phyloP scores from a whole-genome alignment of 305 asterid species.

The Solanum hybrid region DNA sequence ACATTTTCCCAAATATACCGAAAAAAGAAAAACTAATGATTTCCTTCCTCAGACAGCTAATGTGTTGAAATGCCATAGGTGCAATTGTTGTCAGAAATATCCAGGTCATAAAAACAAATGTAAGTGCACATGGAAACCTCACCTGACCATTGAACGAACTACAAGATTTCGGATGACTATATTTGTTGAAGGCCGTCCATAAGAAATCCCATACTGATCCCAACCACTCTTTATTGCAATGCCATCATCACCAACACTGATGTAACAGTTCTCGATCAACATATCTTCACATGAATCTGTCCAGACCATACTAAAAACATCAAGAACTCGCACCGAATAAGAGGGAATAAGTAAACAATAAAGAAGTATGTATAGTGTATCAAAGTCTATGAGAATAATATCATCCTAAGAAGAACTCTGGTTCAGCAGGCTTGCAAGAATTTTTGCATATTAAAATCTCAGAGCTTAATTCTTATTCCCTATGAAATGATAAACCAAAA shows the following conservation, averaged over 20 bases:
- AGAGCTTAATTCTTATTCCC: background rate
- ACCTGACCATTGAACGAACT: constrained; percentile 72
- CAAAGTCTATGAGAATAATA: background rate
- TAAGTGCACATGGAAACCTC: background rate
- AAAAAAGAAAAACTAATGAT: background rate
- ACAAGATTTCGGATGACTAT: constrained; percentile 58
- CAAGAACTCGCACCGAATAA: background rate
- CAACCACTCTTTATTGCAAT: constrained; percentile 74
- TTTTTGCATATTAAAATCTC: background rate
- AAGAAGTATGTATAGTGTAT: background rate
- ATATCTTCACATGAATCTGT: constrained; percentile 74
- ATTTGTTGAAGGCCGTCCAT: constrained; percentile 51
- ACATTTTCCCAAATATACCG: background rate
- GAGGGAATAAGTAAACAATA: background rate
- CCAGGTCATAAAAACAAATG: background rate
- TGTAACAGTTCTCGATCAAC: constrained; percentile 64
- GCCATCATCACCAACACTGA: constrained; percentile 68
- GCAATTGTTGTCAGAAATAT: background rate
- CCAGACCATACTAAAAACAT: background rate
- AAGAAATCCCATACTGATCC: constrained; percentile 62
- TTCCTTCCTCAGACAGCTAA: background rate
- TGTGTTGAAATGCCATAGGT: background rate
- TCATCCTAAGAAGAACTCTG: background rate
- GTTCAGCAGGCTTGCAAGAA: background rate
- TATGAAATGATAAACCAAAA: background rate